Evolutionary conservation across 306 rosid genomes (phyloP).

Genomic region (Rosa lucieae): DNA sequence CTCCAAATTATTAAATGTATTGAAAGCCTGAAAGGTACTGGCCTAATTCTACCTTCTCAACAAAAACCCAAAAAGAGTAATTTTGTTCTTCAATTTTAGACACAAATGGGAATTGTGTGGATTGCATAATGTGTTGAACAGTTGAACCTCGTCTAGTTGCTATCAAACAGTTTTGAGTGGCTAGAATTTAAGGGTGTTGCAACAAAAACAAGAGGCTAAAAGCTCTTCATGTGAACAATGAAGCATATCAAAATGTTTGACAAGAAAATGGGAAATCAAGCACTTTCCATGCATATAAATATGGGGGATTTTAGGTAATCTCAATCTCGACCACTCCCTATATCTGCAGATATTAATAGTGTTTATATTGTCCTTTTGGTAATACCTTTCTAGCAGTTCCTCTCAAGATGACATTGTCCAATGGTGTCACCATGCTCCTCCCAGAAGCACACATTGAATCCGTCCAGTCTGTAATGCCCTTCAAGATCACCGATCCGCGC

Average conservation of each 20-base stretch:
- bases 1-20: too few relatives aligned
- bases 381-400: background rate
- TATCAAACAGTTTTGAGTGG: background rate
- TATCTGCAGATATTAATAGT: too few relatives aligned
- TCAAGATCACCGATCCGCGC: slow-evolving; percentile 36
- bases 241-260: background rate
- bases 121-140: background rate
- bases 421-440: background rate
- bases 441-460: slow-evolving; percentile 29
- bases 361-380: background rate
- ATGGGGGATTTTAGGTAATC: background rate
- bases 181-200: background rate
- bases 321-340: background rate
- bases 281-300: background rate
- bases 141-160: too few relatives aligned
- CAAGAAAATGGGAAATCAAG: background rate
- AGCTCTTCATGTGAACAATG: background rate
- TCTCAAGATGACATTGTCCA: slow-evolving; percentile 1
- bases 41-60: too few relatives aligned
- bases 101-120: background rate
- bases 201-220: background rate
- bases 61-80: too few relatives aligned
- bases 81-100: background rate
- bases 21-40: too few relatives aligned
- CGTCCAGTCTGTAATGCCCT: slow-evolving; percentile 41